Conservation (phyloP, 2,329 filamentous ascomycete species). For the Arthrobotrys megalospora region DNA sequence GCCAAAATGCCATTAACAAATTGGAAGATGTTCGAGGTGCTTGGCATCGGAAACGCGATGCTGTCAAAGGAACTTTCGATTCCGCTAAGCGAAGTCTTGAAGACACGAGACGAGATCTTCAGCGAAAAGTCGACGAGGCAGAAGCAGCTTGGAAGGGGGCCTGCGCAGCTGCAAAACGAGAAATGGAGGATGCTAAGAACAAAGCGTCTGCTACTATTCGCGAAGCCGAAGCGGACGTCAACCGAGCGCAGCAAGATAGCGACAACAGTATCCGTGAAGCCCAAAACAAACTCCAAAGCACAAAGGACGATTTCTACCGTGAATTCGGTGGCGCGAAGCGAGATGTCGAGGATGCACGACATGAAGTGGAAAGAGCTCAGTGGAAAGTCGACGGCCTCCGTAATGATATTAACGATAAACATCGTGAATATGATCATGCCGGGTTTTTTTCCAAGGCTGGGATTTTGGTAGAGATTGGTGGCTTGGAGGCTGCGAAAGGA, state of each 20-base stretch:
- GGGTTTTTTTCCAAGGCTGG: background rate
- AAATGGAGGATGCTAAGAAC: background rate
- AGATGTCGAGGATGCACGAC: constrained; percentile 29
- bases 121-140: constrained; percentile 7
- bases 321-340: constrained; percentile 21
- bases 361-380: constrained; percentile 1
- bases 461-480: constrained; percentile 13
- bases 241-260: constrained; percentile 11
- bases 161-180: constrained; percentile 16
- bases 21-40: too few species aligned
- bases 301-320: constrained; percentile 28
- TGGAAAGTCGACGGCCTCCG: constrained; percentile 6
- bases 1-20: too few species aligned
- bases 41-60: constrained; percentile 15
- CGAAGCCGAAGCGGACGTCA: constrained; percentile 13
- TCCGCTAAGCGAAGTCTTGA: constrained; percentile 2
- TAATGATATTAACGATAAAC: constrained; percentile 5
- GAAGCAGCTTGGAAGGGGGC: constrained; percentile 16
- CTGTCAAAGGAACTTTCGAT: constrained; percentile 6
- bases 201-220: constrained; percentile 16
- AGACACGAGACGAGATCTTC: constrained; percentile 38
- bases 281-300: constrained; percentile 13
- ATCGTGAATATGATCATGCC: constrained; percentile 2
- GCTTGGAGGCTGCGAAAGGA: constrained; percentile 1
- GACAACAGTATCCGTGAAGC: constrained; percentile 14